Base-by-base conservation (phyloP, 345 rosid genomes). In the Citrus glauca region DNA sequence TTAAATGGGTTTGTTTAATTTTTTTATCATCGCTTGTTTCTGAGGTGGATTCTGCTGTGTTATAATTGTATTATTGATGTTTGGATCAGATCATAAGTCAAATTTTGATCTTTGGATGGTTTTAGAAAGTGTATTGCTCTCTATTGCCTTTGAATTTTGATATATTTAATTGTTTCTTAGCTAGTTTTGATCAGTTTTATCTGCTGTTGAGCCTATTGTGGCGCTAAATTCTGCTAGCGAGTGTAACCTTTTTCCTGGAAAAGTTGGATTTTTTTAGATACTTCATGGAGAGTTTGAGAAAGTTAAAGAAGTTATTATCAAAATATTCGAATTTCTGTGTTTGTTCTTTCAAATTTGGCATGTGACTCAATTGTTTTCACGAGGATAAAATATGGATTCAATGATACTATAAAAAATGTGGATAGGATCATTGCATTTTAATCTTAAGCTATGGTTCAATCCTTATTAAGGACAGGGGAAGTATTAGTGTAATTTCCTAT, bases 121-220 rank as follows among this genome's bases (percentile, higher is more conserved):
- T 75, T 62, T 60, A 9, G 78, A 37, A 71, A 56, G 59, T 73
- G 75, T 24, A 42, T 84, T 77, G 24, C 75, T 45, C 32, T 71
- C 37, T 42, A 38, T 53, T 68, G 70, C 30, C 55, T 76, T 69
- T 59, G 71, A 63, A 27, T 42, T 62, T 65, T 2, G n/a, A 30
- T 59, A 4, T 48, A 27, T 48, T n/a, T 75, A 30, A 20, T 53
- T 38, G 14, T 38, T 63, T 69, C 32, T 37, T 42, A 28, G 61
- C 45, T 61, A 3, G 30, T 70, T 42, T 67, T 37, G 63, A 5
- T 73, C 22, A 9, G 2, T 38, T 35, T 37, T n/a, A 57, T 35
- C 16, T 35, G 32, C 66, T n/a, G 32, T 72, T 72, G 48, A 25
- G 20, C 33, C 76, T n/a, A 37, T 27, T 75, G 10, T 30, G 69